Evolutionary conservation across 75 land plant species (phyloP), one percentile per base, ranked within the genome.

Genomic region (Larix kaempferi): DNA sequence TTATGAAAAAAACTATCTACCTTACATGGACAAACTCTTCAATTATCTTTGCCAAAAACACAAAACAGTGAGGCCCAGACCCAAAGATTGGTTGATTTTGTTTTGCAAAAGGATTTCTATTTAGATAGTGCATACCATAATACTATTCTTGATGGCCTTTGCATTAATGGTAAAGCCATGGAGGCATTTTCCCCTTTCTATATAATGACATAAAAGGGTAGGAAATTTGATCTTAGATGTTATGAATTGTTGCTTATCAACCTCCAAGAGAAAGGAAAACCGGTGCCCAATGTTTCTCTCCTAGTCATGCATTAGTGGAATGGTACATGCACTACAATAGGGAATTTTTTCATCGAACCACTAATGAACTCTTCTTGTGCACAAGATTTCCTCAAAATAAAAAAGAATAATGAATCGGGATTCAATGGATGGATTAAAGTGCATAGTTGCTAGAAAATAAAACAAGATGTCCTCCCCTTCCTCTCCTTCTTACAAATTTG

Each of bases 391-490:
- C 37, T 2, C 37, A 35, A 35, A 35, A 35, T 35, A 35, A 35
- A 35, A 2, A 35, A 35, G 37, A 35, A 35, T 35, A 35, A 2
- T 35, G 37, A 3, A 2, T 35, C 37, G 3, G 37, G 37, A 2
- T 35, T 35, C 37, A 35, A 58, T 62, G 22, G 15, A 12, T 22
- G 55, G 5, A 75, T 13, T n/a, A 52, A 7, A 69, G 57, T 37
- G 59, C 26, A 58, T 16, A 54, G 2, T 49, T 5, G 27, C 16
- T 57, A 15, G 39, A 56, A 21, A 57, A 23, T 26, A 55, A 23
- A 73, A 14, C 92, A 76, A 65, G 88, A 85, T 75, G 87, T 86
- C n/a, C 98, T 86, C 11, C 90, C 95, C 64, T 94, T 91, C 79
- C 74, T 90, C 78, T 92, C 98, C 39, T 87, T 87, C 66, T 80